These are phyloP conservation scores for Xylaria sp. DNA, from an alignment of 2,329 filamentous ascomycete species.

Conservation along the genomic window DNA sequence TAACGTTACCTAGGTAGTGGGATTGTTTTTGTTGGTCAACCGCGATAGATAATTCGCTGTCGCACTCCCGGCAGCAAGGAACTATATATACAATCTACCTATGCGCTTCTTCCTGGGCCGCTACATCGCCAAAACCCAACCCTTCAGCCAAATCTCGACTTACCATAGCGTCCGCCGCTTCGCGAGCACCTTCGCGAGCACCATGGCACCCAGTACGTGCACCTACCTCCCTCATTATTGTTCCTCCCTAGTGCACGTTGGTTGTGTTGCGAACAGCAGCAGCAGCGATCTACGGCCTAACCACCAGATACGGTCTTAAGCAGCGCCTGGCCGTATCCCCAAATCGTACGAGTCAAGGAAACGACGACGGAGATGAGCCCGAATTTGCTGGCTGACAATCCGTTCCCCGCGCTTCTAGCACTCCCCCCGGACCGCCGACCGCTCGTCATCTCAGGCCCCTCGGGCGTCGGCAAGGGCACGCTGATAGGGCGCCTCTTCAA, in stretches of 20 bases:
- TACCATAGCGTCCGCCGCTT: constrained; percentile 34
- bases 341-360: background rate
- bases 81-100: constrained; percentile 9
- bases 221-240: background rate
- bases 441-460: constrained; percentile 82
- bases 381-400: constrained; percentile 17
- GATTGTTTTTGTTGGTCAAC: constrained; percentile 9
- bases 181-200: constrained; percentile 28
- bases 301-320: constrained; percentile 3
- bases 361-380: background rate
- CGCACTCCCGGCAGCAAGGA: constrained; percentile 13
- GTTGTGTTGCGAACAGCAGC: background rate
- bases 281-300: background rate
- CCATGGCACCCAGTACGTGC: constrained; percentile 49
- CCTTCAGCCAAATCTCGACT: constrained; percentile 28
- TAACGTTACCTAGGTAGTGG: background rate
- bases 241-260: background rate
- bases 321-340: background rate
- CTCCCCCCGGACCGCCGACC: constrained; percentile 65
- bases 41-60: constrained; percentile 22
- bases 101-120: constrained; percentile 32
- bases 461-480: constrained; percentile 83
- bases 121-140: constrained; percentile 11
- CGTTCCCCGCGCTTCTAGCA: constrained; percentile 22
- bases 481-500: constrained; percentile 78